Evolutionary conservation across 2,329 filamentous ascomycete species (phyloP).

Genomic region (Pseudogymnoascus sp.): DNA sequence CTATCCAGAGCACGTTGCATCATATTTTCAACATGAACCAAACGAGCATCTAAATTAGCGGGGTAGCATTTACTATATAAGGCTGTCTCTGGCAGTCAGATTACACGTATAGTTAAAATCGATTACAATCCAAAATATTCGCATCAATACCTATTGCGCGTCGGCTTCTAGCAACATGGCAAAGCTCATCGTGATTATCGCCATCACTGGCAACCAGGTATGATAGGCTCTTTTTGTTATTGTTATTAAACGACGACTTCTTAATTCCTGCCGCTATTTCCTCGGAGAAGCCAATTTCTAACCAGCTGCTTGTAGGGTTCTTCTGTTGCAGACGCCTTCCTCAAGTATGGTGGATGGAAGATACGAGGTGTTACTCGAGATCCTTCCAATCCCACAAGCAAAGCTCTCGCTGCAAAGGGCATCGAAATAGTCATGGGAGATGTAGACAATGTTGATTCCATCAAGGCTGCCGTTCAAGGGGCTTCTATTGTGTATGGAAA

Average conservation of each 20-base stretch:
- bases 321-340: slow-evolving; percentile 37
- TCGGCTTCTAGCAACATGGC: background rate
- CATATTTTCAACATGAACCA: background rate
- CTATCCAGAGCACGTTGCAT: background rate
- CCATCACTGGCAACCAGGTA: slow-evolving; percentile 10
- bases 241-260: background rate
- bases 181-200: slow-evolving; percentile 11
- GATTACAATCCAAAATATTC: background rate
- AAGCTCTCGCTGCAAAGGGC: slow-evolving; percentile 32
- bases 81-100: background rate
- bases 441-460: background rate
- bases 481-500: background rate
- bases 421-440: slow-evolving; percentile 34
- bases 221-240: background rate
- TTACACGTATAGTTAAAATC: background rate
- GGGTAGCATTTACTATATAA: background rate
- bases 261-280: background rate
- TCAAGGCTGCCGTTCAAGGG: background rate
- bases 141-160: background rate
- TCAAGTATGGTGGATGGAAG: slow-evolving; percentile 36
- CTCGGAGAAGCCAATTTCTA: background rate
- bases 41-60: background rate
- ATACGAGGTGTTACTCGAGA: slow-evolving; percentile 43
- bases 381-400: slow-evolving; percentile 32
- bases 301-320: slow-evolving; percentile 32